Base-by-base conservation (phyloP, 345 rosid genomes). In the Populus deltoides region DNA sequence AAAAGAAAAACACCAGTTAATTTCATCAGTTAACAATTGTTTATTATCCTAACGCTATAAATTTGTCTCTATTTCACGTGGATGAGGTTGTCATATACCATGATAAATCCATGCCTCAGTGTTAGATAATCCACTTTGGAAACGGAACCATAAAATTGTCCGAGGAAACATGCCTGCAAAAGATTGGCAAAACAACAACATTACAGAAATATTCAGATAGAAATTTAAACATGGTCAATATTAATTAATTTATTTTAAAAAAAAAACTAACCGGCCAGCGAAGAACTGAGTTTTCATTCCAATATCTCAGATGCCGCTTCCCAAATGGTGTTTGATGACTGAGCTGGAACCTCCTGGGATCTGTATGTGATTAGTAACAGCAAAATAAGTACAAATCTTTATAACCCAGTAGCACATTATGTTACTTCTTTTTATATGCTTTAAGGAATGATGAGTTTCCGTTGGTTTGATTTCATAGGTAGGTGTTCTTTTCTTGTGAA, bases 81-180 rank as follows among this genome's bases (percentile, higher is more conserved):
- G 33, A 17, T 16, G 57, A 43, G 29, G 3, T 5, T 5, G 18
- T 8, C 12, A 39, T 53, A 10, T 90, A 94, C 98, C 90, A 13
- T 77, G 57, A 92, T 83, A 79, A 94, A 94, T 76, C 98, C 98
- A 82, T 92, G 94, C 59, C 98, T 82, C 17, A 94, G 86, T 12
- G 94, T 88, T 51, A 94, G 74, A 75, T 91, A 94, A 80, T 94
- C 98, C 17, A 82, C 90, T 86, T 84, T 91, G 65, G 90, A 85
- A 49, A 94, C 94, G 17, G 98, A 90, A 62, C 85, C 84, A 68
- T 79, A 88, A 81, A 94, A 94, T 74, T 92, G 98, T 68, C 97
- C 83, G 39, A 87, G 75, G 75, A 92, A 91, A 77, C 85, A 87
- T 74, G 81, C 86, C 93, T 90, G 87, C 75, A 80, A 33, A 65